Percentiles rank a stretch among this genome's conserved stretches.
Conservation (phyloP, 768 basidiomycete genomes). For the Rhizopogon vinicolor region DNA sequence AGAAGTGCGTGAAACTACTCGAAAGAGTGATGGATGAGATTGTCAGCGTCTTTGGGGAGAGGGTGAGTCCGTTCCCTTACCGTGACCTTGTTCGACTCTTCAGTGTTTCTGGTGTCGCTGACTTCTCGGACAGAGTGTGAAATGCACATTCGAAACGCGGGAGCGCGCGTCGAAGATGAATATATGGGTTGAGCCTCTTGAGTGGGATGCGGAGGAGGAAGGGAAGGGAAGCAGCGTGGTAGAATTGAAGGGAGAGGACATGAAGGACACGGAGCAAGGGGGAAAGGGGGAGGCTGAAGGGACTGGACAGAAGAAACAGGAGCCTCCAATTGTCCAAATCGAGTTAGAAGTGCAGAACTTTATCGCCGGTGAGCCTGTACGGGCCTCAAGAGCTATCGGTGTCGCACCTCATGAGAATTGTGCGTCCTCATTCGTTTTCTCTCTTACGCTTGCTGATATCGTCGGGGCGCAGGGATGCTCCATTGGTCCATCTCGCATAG, state of each 20-base stretch:
- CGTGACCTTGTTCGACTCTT: not conserved
- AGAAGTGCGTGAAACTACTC: constrained; percentile 64
- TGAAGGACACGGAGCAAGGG: not conserved
- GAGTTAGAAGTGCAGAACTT: constrained; percentile 44
- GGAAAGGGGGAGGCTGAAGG: not conserved
- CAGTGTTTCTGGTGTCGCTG: not conserved
- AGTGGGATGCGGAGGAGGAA: constrained; percentile 35
- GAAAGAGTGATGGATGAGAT: constrained; percentile 64
- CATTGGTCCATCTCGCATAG: constrained; percentile 52
- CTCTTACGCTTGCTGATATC: not conserved
- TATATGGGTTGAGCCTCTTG: constrained; percentile 63
- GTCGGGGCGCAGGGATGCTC: constrained; percentile 46
- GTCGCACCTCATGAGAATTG: constrained; percentile 11
- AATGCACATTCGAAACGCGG: constrained; percentile 57
- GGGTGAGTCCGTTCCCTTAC: constrained; percentile 40
- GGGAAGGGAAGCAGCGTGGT: constrained; percentile 10
- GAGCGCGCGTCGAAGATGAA: constrained; percentile 40
- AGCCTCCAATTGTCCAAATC: constrained; percentile 52
- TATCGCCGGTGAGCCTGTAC: constrained; percentile 32
- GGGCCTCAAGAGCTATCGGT: constrained; percentile 33
- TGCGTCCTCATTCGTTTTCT: not conserved
- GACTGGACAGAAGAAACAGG: not conserved
- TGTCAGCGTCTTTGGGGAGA: constrained; percentile 52
- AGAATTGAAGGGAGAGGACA: not conserved
- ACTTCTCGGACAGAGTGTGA: constrained; percentile 41